Percentiles rank a stretch among this genome's conserved stretches.
Conservation (phyloP, 2,329 filamentous ascomycete genomes). For the Sporothrix pseudoabietina region DNA sequence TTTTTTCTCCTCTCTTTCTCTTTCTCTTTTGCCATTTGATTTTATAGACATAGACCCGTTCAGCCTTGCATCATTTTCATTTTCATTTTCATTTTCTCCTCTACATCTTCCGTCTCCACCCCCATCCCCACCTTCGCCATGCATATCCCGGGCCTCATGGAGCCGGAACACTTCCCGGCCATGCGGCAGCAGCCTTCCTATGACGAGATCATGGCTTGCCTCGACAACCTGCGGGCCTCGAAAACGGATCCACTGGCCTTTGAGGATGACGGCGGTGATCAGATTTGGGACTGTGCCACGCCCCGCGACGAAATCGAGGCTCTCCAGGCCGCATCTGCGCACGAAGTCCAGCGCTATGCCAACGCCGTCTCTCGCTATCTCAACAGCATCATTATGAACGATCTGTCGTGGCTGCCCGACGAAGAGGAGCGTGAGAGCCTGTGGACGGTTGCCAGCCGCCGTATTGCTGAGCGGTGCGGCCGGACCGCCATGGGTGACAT, state of each 20-base stretch:
- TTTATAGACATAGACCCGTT: background rate
- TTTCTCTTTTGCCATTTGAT: slow-evolving; percentile 11
- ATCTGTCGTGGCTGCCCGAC: slow-evolving; percentile 67
- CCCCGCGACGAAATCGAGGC: slow-evolving; percentile 48
- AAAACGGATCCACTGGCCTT: slow-evolving; percentile 36
- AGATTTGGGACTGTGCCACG: slow-evolving; percentile 62
- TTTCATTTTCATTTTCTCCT: background rate
- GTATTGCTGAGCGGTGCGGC: slow-evolving; percentile 84
- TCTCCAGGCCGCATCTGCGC: slow-evolving; percentile 47
- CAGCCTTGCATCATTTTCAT: background rate
- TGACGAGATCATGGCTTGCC: slow-evolving; percentile 62
- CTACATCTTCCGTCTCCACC: background rate
- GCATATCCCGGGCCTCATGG: slow-evolving; percentile 29
- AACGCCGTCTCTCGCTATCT: slow-evolving; percentile 66
- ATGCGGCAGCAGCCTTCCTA: slow-evolving; percentile 75
- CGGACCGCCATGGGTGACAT: slow-evolving; percentile 63
- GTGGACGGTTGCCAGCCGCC: slow-evolving; percentile 76
- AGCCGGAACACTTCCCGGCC: slow-evolving; percentile 70
- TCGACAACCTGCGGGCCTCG: slow-evolving; percentile 69
- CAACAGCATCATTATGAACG: slow-evolving; percentile 67
- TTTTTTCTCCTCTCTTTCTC: background rate
- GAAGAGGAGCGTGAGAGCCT: slow-evolving; percentile 68
- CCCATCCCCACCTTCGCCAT: background rate
- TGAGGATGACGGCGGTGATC: background rate
- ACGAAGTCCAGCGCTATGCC: slow-evolving; percentile 44